Conservation (phyloP, 345 rosid species). For the Geranium brycei region DNA sequence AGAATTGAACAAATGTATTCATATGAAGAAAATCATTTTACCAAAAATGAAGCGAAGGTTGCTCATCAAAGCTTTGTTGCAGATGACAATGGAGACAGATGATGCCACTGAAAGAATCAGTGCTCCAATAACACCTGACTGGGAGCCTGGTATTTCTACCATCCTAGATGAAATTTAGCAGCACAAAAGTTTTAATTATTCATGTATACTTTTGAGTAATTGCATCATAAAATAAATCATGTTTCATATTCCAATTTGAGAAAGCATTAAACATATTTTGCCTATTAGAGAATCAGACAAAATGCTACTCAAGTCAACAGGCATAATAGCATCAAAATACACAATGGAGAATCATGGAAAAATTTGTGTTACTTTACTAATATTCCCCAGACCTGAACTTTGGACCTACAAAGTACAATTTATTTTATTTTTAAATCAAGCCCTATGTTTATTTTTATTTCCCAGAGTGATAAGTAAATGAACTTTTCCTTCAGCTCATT, state of each 20-base stretch:
- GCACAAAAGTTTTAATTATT: not conserved
- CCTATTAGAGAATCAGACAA: not conserved
- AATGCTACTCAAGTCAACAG: not conserved
- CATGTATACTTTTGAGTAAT: not conserved
- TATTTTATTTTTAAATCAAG: not conserved
- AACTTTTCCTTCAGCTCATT: not conserved
- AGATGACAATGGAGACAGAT: conserved; percentile 93
- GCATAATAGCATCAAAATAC: not conserved
- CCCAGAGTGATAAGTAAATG: not conserved
- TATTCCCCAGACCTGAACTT: not conserved
- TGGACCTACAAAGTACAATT: not conserved
- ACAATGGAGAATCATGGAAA: not conserved
- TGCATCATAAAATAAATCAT: not conserved
- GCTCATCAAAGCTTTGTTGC: conserved; percentile 99
- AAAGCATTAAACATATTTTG: not conserved
- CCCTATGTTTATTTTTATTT: not conserved
- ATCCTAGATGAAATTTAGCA: conserved; percentile 16
- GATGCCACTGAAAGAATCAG: conserved; percentile 92
- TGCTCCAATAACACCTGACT: conserved; percentile 82
- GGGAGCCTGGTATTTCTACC: conserved; percentile 82
- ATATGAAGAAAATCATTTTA: conserved; percentile 13
- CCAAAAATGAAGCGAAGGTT: conserved; percentile 98
- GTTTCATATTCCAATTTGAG: not conserved
- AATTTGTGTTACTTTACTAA: not conserved
- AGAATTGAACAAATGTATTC: too few species aligned